Conservation (phyloP, 495 filamentous ascomycete genomes). For the Neurospora sp. region DNA sequence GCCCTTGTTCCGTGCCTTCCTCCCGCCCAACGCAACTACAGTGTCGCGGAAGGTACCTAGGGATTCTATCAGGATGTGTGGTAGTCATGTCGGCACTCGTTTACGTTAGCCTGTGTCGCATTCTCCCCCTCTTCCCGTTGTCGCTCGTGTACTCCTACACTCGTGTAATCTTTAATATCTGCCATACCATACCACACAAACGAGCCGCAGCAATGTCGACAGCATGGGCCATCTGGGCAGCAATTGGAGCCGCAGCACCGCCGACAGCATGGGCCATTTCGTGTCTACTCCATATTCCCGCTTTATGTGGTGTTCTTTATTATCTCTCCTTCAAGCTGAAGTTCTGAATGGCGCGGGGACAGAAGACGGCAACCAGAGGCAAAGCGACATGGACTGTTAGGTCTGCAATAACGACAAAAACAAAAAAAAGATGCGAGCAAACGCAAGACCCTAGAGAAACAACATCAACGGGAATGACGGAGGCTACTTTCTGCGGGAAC, state of each 20-base stretch:
- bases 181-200: background rate
- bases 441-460: background rate
- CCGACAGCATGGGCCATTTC: background rate
- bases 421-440: background rate
- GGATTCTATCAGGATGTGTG: background rate
- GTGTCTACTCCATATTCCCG: background rate
- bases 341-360: background rate
- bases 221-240: background rate
- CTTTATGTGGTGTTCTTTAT: background rate
- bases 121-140: background rate
- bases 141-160: background rate
- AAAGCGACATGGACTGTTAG: background rate
- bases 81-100: background rate
- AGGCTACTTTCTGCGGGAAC: background rate
- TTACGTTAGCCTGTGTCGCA: background rate
- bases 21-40: background rate
- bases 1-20: background rate
- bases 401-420: background rate
- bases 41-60: background rate
- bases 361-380: background rate
- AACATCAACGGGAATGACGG: background rate
- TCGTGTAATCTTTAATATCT: background rate
- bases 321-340: background rate
- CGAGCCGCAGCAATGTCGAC: background rate
- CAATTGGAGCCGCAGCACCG: background rate